Percentiles rank a stretch among this genome's conserved stretches.
phyloP scores from a whole-genome alignment of 306 rosid genomes.

The Lablab purpureus region DNA sequence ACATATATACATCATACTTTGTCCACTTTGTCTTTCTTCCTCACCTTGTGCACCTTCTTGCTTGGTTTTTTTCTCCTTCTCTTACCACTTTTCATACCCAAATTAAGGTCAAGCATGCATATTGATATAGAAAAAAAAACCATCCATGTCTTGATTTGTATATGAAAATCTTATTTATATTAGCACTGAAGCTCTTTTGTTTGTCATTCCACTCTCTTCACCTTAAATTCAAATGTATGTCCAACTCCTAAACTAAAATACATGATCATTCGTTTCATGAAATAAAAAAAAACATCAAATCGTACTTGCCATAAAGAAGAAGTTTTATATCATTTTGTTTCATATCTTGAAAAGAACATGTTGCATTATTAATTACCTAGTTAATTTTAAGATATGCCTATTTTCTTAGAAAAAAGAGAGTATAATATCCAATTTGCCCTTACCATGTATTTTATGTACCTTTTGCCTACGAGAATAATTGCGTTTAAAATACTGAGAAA shows the following conservation, averaged over 20 bases:
- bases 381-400: not conserved
- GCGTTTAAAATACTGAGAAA: not conserved
- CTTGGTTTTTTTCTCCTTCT: not conserved
- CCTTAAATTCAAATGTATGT: too few relatives aligned
- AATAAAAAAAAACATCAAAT: too few relatives aligned
- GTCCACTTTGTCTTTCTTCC: not conserved
- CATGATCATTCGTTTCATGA: too few relatives aligned
- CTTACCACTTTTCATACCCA: not conserved
- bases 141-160: not conserved
- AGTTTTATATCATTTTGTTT: not conserved
- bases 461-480: not conserved
- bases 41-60: slow-evolving; percentile 12
- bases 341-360: not conserved
- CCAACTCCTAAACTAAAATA: too few relatives aligned
- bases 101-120: not conserved
- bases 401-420: not conserved
- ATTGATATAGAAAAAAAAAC: not conserved
- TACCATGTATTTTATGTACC: not conserved
- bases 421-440: not conserved
- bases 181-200: too few relatives aligned
- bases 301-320: too few relatives aligned
- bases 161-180: too few relatives aligned
- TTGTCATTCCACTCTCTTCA: too few relatives aligned
- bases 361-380: not conserved
- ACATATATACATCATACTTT: slow-evolving; percentile 22